phyloP scores from a whole-genome alignment of 352 stramenopile species.

The Globisporangium radiosum region DNA sequence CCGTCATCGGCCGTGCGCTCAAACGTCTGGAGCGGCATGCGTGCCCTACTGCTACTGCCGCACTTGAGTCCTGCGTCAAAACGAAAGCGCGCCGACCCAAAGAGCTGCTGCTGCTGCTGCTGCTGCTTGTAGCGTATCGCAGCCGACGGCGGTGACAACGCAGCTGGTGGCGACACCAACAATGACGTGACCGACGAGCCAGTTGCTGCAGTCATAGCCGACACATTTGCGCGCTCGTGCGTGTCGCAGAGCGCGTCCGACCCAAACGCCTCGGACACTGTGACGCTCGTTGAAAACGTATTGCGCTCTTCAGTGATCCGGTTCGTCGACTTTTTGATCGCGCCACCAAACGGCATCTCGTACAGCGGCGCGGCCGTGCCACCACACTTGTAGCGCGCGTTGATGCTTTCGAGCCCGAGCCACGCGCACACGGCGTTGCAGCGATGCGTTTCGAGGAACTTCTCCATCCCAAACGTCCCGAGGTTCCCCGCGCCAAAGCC shows the following conservation, averaged over 20 bases:
- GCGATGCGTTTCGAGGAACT: constrained; percentile 79
- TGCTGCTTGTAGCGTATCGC: constrained; percentile 16
- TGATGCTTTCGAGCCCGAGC: constrained; percentile 69
- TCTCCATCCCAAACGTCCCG: constrained; percentile 81
- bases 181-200: constrained; percentile 8
- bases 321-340: constrained; percentile 81
- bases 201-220: constrained; percentile 6
- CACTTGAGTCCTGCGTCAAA: constrained; percentile 9
- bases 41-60: background rate
- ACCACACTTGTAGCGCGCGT: constrained; percentile 69
- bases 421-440: constrained; percentile 86
- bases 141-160: no score
- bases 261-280: constrained; percentile 70
- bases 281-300: constrained; percentile 74
- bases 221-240: constrained; percentile 5
- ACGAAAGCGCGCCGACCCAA: constrained; percentile 1
- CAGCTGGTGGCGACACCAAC: no score
- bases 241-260: constrained; percentile 14
- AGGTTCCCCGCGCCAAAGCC: constrained; percentile 83
- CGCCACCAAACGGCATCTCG: constrained; percentile 65
- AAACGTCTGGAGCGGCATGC: background rate
- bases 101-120: constrained; percentile 19
- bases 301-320: constrained; percentile 78
- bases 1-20: constrained; percentile 4
- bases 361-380: constrained; percentile 76